Evolutionary conservation across 1,284 basidiomycete genomes (phyloP).

Genomic region (Anthracocystis panici-leucophaei): DNA sequence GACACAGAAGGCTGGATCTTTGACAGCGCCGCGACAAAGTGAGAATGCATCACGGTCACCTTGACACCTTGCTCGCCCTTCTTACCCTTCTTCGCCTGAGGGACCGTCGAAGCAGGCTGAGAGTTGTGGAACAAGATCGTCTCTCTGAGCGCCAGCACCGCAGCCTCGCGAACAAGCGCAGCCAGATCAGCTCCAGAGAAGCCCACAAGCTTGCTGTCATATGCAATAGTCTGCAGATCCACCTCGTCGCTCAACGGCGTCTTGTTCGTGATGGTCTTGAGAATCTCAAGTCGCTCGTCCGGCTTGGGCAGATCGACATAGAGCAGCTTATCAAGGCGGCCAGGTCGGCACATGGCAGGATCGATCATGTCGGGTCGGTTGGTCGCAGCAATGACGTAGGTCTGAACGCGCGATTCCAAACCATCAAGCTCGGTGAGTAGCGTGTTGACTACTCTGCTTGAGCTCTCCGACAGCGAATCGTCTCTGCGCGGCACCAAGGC

Average conservation of each 20-base stretch:
- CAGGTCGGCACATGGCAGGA: slow-evolving; percentile 97
- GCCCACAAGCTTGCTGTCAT: slow-evolving; percentile 59
- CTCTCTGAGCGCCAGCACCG: slow-evolving; percentile 82
- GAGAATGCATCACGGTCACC: slow-evolving; percentile 71
- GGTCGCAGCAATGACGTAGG: slow-evolving; percentile 96
- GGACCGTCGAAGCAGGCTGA: slow-evolving; percentile 1
- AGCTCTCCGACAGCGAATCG: slow-evolving; percentile 90
- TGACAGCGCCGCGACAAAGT: slow-evolving; percentile 81
- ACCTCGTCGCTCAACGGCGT: slow-evolving; percentile 78
- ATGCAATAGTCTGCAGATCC: slow-evolving; percentile 51
- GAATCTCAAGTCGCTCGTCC: slow-evolving; percentile 85
- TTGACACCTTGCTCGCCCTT: slow-evolving; percentile 21
- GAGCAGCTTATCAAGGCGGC: slow-evolving; percentile 92
- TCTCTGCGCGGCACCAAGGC: slow-evolving; percentile 94
- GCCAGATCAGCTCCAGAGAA: slow-evolving; percentile 68
- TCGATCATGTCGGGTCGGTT: slow-evolving; percentile 99
- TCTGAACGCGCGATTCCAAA: slow-evolving; percentile 83
- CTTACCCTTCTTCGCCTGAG: slow-evolving; percentile 11
- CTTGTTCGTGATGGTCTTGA: slow-evolving; percentile 74
- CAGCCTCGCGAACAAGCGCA: slow-evolving; percentile 75
- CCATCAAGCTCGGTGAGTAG: slow-evolving; percentile 96
- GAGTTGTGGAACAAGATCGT: slow-evolving; percentile 48
- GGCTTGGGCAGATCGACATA: slow-evolving; percentile 91
- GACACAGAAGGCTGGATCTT: slow-evolving; percentile 91
- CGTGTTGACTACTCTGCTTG: slow-evolving; percentile 96